Evolutionary conservation across 2,329 filamentous ascomycete species (phyloP).

Genomic region (Fusarium sp.): DNA sequence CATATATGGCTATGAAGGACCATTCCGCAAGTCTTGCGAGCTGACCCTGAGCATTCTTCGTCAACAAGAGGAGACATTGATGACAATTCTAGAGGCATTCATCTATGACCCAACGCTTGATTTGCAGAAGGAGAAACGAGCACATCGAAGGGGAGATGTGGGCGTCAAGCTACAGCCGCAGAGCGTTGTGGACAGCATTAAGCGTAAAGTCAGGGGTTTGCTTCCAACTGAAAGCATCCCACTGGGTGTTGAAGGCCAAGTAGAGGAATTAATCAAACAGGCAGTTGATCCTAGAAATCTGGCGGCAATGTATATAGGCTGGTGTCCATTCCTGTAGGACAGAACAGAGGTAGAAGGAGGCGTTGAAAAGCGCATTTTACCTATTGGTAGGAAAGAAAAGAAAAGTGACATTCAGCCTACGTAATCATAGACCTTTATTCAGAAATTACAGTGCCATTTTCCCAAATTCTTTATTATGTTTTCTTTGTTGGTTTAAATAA

Average conservation of each 20-base stretch:
- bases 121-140: constrained; percentile 76
- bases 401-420: not conserved
- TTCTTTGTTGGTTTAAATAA: not conserved
- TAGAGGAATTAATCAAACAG: constrained; percentile 92
- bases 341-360: not conserved
- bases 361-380: not conserved
- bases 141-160: constrained; percentile 51
- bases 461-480: not conserved
- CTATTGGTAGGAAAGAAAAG: not conserved
- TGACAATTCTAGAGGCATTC: constrained; percentile 97
- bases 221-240: constrained; percentile 90
- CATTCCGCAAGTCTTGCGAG: constrained; percentile 91
- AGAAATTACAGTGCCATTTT: not conserved
- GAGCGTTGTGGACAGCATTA: constrained; percentile 90
- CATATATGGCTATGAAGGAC: constrained; percentile 91
- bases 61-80: constrained; percentile 93
- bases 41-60: constrained; percentile 85
- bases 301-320: constrained; percentile 96
- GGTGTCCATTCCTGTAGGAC: constrained; percentile 69
- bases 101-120: constrained; percentile 97
- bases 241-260: constrained; percentile 93
- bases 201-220: constrained; percentile 85
- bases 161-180: constrained; percentile 65
- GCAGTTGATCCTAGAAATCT: constrained; percentile 84
- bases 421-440: not conserved